Evolutionary conservation across 306 rosid species (phyloP), one percentile per base, ranked within the genome.

Genomic region (Cicer chorassanicum): DNA sequence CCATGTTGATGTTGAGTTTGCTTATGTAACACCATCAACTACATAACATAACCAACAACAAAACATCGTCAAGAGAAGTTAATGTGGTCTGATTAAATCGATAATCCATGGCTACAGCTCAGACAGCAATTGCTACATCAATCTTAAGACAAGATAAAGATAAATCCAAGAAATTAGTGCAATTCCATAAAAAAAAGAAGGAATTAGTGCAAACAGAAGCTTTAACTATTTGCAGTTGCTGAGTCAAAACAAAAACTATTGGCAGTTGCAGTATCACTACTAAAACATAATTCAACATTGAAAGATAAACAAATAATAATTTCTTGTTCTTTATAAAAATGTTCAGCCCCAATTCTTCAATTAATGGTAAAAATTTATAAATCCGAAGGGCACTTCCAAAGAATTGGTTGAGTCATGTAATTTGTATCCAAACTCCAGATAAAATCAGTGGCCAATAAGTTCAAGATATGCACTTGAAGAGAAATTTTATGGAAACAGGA

Each of bases 21-120:
- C 83, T 83, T 86, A 80, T 90, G 80, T 62, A 82, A 40, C 79
- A 94, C 95, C 68, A 86, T 82, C 80, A 86, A 75, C 85, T 83
- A 75, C 81, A 66, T 18, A 55, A 80, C 44, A 71, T 56, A 21
- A 78, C 66, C 16, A 76, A 51, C 12, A 70, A 48, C 12, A 70
- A 48, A 73, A 74, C 68, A 14, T 9, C 13, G 55, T 59, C 64
- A 65, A 39, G 7, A 14, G 16, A 21, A 45, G 56, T 15, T 21
- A 10, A 66, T 16, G 60, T 45, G 41, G 42, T 64, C 14, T 2
- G 18, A 74, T 60, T 16, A 19, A 50, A 11, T 38, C 16, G 6
- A 65, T 18, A 65, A 11, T 64, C 46, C 63, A 36, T 6, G 39
- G 45, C 53, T 71, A 55, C 40, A 44, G 45, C 61, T 59, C 16